Conservation (phyloP, 139 green algal genomes). For the Haematococcus lacustris region DNA sequence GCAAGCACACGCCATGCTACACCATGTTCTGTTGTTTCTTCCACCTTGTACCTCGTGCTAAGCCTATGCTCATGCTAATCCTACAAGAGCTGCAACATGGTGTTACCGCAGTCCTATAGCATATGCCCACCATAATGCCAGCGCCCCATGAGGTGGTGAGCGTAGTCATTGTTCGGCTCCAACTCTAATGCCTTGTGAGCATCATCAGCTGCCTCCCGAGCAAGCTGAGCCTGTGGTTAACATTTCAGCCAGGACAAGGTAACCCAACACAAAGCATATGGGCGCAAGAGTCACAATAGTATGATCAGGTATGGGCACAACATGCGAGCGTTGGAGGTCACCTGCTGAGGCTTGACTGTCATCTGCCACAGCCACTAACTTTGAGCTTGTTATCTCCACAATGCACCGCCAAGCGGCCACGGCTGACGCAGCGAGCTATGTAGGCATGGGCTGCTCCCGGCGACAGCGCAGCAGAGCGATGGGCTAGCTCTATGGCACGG, state of each 20-base stretch:
- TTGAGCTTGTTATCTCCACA: conserved; percentile 65
- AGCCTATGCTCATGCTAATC: no score
- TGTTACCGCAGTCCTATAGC: no score
- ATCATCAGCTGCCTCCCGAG: conserved; percentile 45
- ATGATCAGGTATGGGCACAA: background rate
- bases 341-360: background rate
- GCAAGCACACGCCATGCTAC: no score
- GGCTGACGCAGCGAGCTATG: conserved; percentile 46
- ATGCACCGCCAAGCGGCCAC: conserved; percentile 63
- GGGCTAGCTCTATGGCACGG: conserved; percentile 33
- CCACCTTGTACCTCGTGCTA: no score
- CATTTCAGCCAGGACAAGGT: background rate
- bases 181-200: conserved; percentile 35
- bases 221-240: conserved; percentile 44
- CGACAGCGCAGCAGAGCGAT: conserved; percentile 35
- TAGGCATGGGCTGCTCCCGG: conserved; percentile 13
- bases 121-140: conserved; percentile 19
- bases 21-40: no score
- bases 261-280: background rate
- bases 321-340: background rate
- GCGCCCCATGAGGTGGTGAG: conserved; percentile 72
- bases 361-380: conserved; percentile 2
- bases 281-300: background rate
- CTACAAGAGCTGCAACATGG: no score
- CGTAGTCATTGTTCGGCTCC: conserved; percentile 55